Evolutionary conservation across 805 yeast genomes (phyloP).

Genomic region (Myxozyma nipponensis): DNA sequence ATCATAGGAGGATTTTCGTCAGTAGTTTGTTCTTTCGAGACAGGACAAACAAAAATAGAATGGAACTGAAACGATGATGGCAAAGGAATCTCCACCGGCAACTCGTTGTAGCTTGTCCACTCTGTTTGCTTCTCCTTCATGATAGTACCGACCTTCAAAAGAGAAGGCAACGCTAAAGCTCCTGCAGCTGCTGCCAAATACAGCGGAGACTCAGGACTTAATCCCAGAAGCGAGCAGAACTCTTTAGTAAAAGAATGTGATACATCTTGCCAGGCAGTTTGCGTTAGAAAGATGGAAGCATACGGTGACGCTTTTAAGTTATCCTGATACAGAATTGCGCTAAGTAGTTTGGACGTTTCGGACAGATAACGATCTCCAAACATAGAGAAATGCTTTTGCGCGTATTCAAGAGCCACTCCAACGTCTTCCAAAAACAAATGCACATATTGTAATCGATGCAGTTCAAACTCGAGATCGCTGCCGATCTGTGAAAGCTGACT

Average conservation of each 20-base stretch:
- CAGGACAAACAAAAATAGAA: conserved; percentile 69
- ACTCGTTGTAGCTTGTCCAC: conserved; percentile 57
- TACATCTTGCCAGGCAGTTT: conserved; percentile 34
- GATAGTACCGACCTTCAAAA: conserved; percentile 48
- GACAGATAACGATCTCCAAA: conserved; percentile 43
- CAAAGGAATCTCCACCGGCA: conserved; percentile 58
- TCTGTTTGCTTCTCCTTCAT: conserved; percentile 42
- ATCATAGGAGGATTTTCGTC: conserved; percentile 58
- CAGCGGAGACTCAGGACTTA: conserved; percentile 53
- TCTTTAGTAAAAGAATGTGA: conserved; percentile 44
- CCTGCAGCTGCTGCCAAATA: conserved; percentile 51
- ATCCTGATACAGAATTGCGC: conserved; percentile 38
- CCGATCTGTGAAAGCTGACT: conserved; percentile 37
- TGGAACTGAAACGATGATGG: conserved; percentile 56
- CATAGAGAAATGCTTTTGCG: conserved; percentile 41
- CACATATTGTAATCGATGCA: conserved; percentile 45
- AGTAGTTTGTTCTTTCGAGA: conserved; percentile 63
- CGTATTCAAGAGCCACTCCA: conserved; percentile 43
- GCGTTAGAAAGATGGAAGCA: conserved; percentile 31
- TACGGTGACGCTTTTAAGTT: conserved; percentile 30
- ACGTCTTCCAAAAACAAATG: conserved; percentile 29
- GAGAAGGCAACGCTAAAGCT: conserved; percentile 50
- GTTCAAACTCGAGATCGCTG: conserved; percentile 45
- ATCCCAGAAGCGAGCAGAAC: conserved; percentile 48
- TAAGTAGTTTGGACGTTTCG: conserved; percentile 45